A percentile compares a stretch with the other conserved stretches of the same genome.
phyloP scores from a whole-genome alignment of 768 basidiomycete species.

The Panellus pusillus region DNA sequence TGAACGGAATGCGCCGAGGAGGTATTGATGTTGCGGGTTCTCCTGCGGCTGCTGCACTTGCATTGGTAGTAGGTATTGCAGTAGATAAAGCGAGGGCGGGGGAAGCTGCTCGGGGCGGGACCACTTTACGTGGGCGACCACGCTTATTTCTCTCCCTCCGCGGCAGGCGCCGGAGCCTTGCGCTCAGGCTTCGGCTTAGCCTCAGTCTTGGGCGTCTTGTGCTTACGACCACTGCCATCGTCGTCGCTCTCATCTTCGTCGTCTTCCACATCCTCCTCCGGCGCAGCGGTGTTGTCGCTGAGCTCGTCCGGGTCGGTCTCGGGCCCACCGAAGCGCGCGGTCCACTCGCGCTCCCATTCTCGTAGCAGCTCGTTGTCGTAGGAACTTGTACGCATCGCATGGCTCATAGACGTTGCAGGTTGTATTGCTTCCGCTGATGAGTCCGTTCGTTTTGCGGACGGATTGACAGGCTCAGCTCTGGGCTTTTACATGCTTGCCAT shows the following conservation, averaged over 20 bases:
- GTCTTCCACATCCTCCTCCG: constrained; percentile 57
- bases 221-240: constrained; percentile 47
- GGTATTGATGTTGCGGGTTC: constrained; percentile 57
- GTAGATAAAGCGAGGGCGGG: constrained; percentile 26
- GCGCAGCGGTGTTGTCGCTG: constrained; percentile 52
- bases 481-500: constrained; percentile 81
- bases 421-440: constrained; percentile 98
- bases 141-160: constrained; percentile 73
- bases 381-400: too few relatives aligned
- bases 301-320: constrained; percentile 75
- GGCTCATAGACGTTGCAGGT: constrained; percentile 45
- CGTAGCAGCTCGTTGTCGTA: constrained; percentile 63
- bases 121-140: constrained; percentile 75
- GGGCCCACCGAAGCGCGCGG: constrained; percentile 69
- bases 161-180: constrained; percentile 31
- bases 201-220: too few relatives aligned
- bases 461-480: constrained; percentile 82
- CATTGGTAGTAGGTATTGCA: constrained; percentile 20
- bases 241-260: constrained; percentile 58
- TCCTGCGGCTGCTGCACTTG: too few relatives aligned
- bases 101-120: constrained; percentile 43
- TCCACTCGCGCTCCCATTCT: constrained; percentile 80
- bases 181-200: too few relatives aligned
- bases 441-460: constrained; percentile 89
- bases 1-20: constrained; percentile 79